Evolutionary conservation across 208 protist genomes (phyloP), one percentile per base, ranked within the genome.

Genomic region (Leishmania lainsoni): DNA sequence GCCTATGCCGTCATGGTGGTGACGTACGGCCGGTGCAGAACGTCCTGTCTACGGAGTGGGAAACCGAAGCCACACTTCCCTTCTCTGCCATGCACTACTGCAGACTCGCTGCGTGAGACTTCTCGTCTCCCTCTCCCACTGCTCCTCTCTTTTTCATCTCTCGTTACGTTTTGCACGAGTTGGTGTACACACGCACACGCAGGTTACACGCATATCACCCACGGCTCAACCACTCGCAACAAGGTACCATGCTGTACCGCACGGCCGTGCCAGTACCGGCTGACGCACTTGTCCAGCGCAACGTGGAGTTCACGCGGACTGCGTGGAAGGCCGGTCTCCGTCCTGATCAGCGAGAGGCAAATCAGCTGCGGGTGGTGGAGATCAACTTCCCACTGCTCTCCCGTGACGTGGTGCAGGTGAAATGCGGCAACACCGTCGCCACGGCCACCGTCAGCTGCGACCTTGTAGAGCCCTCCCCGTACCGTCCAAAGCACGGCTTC

Each of bases 401-500:
- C 26, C 83, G 89, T n/a, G 91, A 96, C 66, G 73, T 91, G 32
- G 87, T 87, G n/a, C 88, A 97, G 72, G 96, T 99, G 63, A 87
- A 86, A 58, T 89, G 97, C 39, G 98, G 98, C 20, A 91, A 91
- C 51, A 99, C 98, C 9, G 87, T 92, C 51, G 96, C 97, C 1
- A 89, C 92, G 8, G 96, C 92, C 17, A 84, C 84, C 59, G 92
- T 99, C 48, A 81, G 82, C 6, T 98, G 90, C 79, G 93, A 97
- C 72, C 84, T 99, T n/a, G 95, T 99, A 10, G 97, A 98, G 89
- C 99, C 99, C 35, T 90, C 84, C 49, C 84, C 91, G n/a, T 95
- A 98, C 59, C 91, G 96, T 32, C 98, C 98, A 20, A 98, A 94
- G 82, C 98, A 99, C 82, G 99, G 99, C 26, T 98, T 99, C 83